Conservation (phyloP, 345 rosid species). For the Anastatica hierochuntica region DNA sequence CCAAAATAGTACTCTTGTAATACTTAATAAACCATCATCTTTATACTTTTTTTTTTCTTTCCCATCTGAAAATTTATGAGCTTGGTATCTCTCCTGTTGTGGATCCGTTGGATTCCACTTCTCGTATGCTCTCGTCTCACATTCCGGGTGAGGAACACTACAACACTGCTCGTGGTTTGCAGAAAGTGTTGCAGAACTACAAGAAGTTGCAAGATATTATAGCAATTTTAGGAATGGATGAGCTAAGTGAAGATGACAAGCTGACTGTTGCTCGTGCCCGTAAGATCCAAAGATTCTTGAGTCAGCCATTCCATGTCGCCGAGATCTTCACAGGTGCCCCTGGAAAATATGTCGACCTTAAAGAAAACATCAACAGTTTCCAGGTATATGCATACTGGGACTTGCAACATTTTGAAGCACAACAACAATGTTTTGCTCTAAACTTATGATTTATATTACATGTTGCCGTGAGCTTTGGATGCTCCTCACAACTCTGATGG, state of each 20-base stretch:
- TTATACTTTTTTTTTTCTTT: neutral
- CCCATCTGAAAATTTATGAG: constrained; percentile 58
- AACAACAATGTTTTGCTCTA: no score
- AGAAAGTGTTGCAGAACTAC: constrained; percentile 94
- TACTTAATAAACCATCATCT: no score
- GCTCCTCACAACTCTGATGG: no score
- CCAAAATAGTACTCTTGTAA: no score
- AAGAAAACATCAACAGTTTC: constrained; percentile 83
- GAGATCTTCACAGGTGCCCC: constrained; percentile 99
- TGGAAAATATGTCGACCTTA: constrained; percentile 93
- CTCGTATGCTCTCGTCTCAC: constrained; percentile 94
- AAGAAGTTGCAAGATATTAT: constrained; percentile 97
- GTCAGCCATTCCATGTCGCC: constrained; percentile 99
- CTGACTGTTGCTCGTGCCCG: constrained; percentile 97
- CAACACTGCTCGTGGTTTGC: constrained; percentile 93
- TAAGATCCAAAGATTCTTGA: constrained; percentile 91
- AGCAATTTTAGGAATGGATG: constrained; percentile 98
- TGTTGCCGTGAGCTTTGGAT: no score
- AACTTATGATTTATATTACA: no score
- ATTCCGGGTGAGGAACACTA: constrained; percentile 93
- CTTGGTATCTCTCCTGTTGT: constrained; percentile 99
- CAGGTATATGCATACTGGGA: constrained; percentile 50
- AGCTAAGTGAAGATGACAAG: constrained; percentile 98
- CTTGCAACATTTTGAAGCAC: no score
- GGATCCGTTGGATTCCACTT: constrained; percentile 95